Percentiles rank a stretch among this genome's conserved stretches.
Evolutionary conservation across 2,329 filamentous ascomycete species (phyloP).

Genomic region (Trichoderma citrinoviride): DNA sequence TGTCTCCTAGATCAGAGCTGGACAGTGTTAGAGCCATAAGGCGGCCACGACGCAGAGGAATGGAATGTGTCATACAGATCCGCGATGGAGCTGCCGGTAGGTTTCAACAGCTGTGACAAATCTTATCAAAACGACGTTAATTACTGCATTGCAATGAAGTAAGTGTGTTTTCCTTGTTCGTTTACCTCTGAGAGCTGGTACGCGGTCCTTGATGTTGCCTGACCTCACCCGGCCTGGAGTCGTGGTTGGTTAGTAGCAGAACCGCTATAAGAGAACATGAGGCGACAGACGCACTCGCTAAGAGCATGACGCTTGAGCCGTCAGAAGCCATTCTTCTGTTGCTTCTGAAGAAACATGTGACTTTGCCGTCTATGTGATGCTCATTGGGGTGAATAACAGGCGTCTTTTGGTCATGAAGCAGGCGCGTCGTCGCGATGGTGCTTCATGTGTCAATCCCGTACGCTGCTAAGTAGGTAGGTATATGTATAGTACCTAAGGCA

Average conservation of each 20-base stretch:
- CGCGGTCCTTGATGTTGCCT: conserved; percentile 38
- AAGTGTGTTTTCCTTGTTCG: neutral
- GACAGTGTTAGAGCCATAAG: conserved; percentile 22
- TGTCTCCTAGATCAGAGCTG: conserved; percentile 60
- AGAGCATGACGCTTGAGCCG: conserved; percentile 35
- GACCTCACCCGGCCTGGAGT: conserved; percentile 36
- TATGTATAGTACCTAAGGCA: too few relatives aligned
- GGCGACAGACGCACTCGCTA: conserved; percentile 32
- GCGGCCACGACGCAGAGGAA: conserved; percentile 28
- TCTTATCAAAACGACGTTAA: conserved; percentile 5
- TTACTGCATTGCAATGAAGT: neutral
- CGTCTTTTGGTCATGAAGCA: neutral
- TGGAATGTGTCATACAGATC: conserved; percentile 37
- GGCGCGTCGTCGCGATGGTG: conserved; percentile 8
- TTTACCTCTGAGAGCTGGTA: conserved; percentile 43
- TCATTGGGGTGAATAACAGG: neutral
- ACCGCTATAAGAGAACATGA: neutral
- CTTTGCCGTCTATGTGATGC: neutral
- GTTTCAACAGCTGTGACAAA: conserved; percentile 40
- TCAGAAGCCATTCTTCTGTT: conserved; percentile 34
- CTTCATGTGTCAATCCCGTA: neutral
- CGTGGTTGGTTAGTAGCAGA: neutral
- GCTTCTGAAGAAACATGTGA: neutral
- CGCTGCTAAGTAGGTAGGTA: too few relatives aligned
- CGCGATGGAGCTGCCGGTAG: conserved; percentile 35